Evolutionary conservation across 2,329 filamentous ascomycete genomes (phyloP), one percentile per base, ranked within the genome.

Genomic region (Seiridium cupressi): DNA sequence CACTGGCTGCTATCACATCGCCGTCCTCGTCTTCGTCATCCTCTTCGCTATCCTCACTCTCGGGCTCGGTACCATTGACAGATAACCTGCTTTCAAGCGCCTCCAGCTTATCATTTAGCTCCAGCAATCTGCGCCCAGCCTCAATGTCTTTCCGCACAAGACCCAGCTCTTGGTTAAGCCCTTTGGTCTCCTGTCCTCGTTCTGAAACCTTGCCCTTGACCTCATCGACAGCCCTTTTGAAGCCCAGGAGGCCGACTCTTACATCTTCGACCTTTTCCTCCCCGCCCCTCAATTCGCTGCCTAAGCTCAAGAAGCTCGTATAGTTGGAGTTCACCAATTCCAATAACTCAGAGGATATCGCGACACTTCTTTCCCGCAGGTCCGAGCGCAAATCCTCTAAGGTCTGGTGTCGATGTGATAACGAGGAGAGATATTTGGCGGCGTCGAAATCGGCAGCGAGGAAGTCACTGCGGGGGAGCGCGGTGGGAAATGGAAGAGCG

Each of bases 301-400:
- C 96, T 0, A 99, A 78, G 0, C 88, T 89, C 4, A 99, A 76
- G 68, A 99, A 99, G 60, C 94, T 90, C 53, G 92, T 89, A 73
- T 99, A 98, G 75, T 99, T 96, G 56, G 89, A 85, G 72, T 99
- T 99, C 65, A 99, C 95, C 6, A 99, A 85, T 76, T 97, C 94
- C 18, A 99, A 82, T 3, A 99, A 83, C 77, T 99, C 95, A 63
- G 89, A 86, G 69, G 89, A 91, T 62, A 99, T 88, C 26, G 89
- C 84, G 66, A 91, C 86, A 66, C 89, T 91, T 57, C 96, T 84
- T 61, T 93, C 86, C 49, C 93, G 89, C 13, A 99, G 82, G 70
- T 99, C 96, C 4, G 89, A 79, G 42, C 94, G 91, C 38, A 99
- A 81, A 73, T 99, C 95, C 72, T 97, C 93, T 53, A 99, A 90